Evolutionary conservation across 2,329 filamentous ascomycete genomes (phyloP), one percentile per base, ranked within the genome.

Genomic region (Nemania abortiva): DNA sequence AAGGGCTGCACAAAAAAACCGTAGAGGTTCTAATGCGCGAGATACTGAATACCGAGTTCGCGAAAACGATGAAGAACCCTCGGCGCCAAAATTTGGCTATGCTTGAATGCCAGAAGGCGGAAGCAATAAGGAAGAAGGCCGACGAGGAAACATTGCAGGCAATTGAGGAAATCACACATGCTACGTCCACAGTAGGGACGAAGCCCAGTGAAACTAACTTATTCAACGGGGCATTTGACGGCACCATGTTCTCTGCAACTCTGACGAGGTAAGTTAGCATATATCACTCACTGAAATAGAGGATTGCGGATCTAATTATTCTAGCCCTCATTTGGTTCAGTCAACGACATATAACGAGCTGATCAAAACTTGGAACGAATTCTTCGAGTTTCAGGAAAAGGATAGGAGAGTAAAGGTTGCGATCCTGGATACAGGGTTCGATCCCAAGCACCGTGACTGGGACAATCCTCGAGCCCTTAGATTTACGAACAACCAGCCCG

Each of bases 341-440:
- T 58, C 34, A 11, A 42, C 7, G n/a, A 45, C 34, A 31, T 58
- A 58, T n/a, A 13, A 58, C 55, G 7, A 39, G 5, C 55, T 58
- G 55, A 58, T 58, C 7, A 42, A 31, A 15, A 58, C 37, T 5
- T 58, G 55, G 34, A 6, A 42, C 42, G 7, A 45, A 42, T 58
- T 58, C 18, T 58, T 58, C 37, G 55, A 58, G 37, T 58, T 58
- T 5, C n/a, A 58, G 1, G 27, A 42, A 42, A 42, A 58, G 13
- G 58, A 61, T n/a, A 61, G 45, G 29, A 52, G 29, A 52, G 45
- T 50, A 7, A 59, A 57, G 34, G 45, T 56, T 39, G 37, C 58
- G 2, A 49, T 64, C 47, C 34, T 64, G 11, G 52, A 64, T 37
- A 64, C 61, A 18, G 61, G 61, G 15, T 47, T 64, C 27, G 61